Conservation (phyloP, 441 rosid genomes). For the Flueggea neowawraea region DNA sequence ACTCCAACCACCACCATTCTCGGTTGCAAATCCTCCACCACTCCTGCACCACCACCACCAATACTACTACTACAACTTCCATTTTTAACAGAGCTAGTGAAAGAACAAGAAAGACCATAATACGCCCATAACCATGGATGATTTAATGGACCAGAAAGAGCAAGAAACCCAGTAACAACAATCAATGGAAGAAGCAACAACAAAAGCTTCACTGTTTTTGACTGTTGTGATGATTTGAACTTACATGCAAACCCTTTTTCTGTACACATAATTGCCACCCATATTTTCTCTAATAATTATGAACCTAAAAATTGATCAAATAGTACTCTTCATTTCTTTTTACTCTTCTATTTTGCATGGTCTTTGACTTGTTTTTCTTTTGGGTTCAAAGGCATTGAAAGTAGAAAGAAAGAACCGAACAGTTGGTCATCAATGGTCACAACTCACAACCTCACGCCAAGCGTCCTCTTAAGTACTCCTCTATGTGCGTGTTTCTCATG, state of each 20-base stretch:
- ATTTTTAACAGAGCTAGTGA: neutral
- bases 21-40: neutral
- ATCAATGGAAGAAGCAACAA: neutral
- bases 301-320: neutral
- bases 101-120: neutral
- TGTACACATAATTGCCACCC: conserved; percentile 12
- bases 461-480: conserved; percentile 31
- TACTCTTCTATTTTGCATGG: neutral
- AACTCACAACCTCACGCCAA: conserved; percentile 39
- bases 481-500: conserved; percentile 36
- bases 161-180: neutral
- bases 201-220: neutral
- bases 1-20: neutral
- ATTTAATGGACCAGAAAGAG: neutral
- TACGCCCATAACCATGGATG: neutral
- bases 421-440: conserved; percentile 37
- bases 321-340: neutral
- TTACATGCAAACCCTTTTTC: conserved; percentile 5
- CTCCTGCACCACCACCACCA: neutral
- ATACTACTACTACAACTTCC: neutral
- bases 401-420: conserved; percentile 9
- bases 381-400: neutral
- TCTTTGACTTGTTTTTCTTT: neutral
- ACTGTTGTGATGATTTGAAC: neutral
- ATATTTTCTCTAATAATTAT: neutral